phyloP scores from a whole-genome alignment of 495 filamentous ascomycete species.

The Hyphodiscus hymeniophilus region DNA sequence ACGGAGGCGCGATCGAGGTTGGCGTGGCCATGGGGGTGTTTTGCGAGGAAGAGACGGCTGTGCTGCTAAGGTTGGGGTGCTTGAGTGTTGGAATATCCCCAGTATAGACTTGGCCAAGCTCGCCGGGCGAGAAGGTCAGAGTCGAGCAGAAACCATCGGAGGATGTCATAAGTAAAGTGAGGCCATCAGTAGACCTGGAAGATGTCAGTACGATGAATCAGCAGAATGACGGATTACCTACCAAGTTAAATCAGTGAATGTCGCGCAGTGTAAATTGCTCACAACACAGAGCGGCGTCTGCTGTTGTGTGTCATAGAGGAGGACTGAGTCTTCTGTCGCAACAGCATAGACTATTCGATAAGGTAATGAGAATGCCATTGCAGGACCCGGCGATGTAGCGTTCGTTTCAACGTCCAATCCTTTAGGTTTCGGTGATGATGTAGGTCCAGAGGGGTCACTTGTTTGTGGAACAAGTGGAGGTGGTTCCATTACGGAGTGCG shows the following conservation, averaged over 20 bases:
- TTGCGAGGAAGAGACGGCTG: conserved; percentile 30
- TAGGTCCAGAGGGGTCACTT: conserved; percentile 34
- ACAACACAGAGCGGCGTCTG: conserved; percentile 85
- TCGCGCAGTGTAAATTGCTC: conserved; percentile 94
- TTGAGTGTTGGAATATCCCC: conserved; percentile 51
- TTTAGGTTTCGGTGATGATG: conserved; percentile 43
- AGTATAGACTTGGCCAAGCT: conserved; percentile 80
- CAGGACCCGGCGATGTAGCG: conserved; percentile 44
- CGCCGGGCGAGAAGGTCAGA: conserved; percentile 72
- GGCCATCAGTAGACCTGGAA: conserved; percentile 80
- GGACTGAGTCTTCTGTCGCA: conserved; percentile 92
- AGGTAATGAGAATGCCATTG: conserved; percentile 70
- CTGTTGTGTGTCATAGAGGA: conserved; percentile 97
- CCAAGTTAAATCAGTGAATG: conserved; percentile 96
- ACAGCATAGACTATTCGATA: conserved; percentile 97
- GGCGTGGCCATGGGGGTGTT: conserved; percentile 60
- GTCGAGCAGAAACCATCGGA: conserved; percentile 97
- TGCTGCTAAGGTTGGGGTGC: conserved; percentile 34
- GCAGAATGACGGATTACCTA: conserved; percentile 33
- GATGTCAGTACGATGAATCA: not conserved
- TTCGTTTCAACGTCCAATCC: conserved; percentile 42
- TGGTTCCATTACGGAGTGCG: conserved; percentile 72
- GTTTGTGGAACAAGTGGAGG: conserved; percentile 52
- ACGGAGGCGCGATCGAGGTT: conserved; percentile 51
- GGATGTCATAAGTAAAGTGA: conserved; percentile 88